These are phyloP conservation scores for Apiospora sp. DNA, from an alignment of 2,329 filamentous ascomycete species.

Conservation along the genomic window DNA sequence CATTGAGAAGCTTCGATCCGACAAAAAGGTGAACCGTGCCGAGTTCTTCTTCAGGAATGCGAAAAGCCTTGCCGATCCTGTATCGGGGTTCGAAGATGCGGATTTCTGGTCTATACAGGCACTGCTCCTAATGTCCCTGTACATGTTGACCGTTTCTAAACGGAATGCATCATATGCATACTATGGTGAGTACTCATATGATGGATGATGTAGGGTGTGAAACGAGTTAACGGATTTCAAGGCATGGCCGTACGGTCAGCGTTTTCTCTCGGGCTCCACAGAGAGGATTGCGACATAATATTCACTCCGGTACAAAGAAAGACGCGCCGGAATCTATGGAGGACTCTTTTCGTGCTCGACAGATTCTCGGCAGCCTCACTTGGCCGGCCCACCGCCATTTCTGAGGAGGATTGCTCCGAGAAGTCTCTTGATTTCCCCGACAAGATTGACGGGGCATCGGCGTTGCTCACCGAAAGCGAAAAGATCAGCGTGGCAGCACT, in stretches of 20 bases:
- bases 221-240: slow-evolving; percentile 37
- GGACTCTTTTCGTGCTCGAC: slow-evolving; percentile 70
- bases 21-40: slow-evolving; percentile 57
- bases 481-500: slow-evolving; percentile 48
- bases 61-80: slow-evolving; percentile 56
- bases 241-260: slow-evolving; percentile 71
- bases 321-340: slow-evolving; percentile 67
- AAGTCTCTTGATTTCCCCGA: slow-evolving; percentile 47
- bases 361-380: slow-evolving; percentile 69
- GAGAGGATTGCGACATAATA: slow-evolving; percentile 64
- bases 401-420: slow-evolving; percentile 67
- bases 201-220: slow-evolving; percentile 19
- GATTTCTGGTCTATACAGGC: slow-evolving; percentile 73
- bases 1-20: slow-evolving; percentile 58
- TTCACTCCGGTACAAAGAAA: slow-evolving; percentile 56
- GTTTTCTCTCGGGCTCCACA: slow-evolving; percentile 68
- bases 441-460: background rate
- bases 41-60: slow-evolving; percentile 70
- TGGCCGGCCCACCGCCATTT: slow-evolving; percentile 68
- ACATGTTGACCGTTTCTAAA: slow-evolving; percentile 68
- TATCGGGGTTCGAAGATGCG: slow-evolving; percentile 64
- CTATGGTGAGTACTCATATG: slow-evolving; percentile 52
- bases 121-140: slow-evolving; percentile 68
- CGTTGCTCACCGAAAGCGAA: slow-evolving; percentile 29
- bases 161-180: slow-evolving; percentile 70